A percentile compares a stretch with the other conserved stretches of the same genome.
Conservation (phyloP, 2,329 filamentous ascomycete genomes). For the Aureobasidium uvarum region DNA sequence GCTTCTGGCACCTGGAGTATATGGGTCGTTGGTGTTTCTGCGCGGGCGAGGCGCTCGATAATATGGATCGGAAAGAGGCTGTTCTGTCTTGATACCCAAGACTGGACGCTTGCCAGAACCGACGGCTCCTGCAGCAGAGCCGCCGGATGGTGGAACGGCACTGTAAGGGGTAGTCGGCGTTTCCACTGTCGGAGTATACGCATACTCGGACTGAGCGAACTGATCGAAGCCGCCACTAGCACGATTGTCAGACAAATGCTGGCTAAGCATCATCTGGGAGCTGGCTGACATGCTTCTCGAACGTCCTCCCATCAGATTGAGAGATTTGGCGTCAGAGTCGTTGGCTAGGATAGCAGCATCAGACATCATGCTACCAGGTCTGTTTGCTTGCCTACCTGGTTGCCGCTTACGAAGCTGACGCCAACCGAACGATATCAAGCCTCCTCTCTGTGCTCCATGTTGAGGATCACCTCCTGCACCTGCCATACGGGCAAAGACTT, state of each 20-base stretch:
- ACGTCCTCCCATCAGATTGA: conserved; percentile 54
- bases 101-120: conserved; percentile 49
- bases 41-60: conserved; percentile 80
- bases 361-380: conserved; percentile 75
- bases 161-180: conserved; percentile 74
- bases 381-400: conserved; percentile 51
- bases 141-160: conserved; percentile 56
- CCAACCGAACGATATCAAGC: conserved; percentile 70
- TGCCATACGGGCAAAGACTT: conserved; percentile 77
- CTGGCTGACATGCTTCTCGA: conserved; percentile 61
- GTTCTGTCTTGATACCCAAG: conserved; percentile 37
- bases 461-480: conserved; percentile 72
- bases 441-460: conserved; percentile 61
- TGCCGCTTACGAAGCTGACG: conserved; percentile 76
- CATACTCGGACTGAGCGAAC: conserved; percentile 53
- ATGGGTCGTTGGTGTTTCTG: conserved; percentile 59
- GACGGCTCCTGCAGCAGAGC: conserved; percentile 43
- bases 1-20: conserved; percentile 45
- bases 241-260: conserved; percentile 41
- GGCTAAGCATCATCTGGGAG: conserved; percentile 60
- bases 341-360: conserved; percentile 74
- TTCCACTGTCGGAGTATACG: conserved; percentile 49
- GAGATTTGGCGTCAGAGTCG: conserved; percentile 63
- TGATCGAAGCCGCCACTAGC: conserved; percentile 53
- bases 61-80: conserved; percentile 65